Evolutionary conservation across 306 rosid genomes (phyloP), one percentile per base, ranked within the genome.

Genomic region (Mucuna pruriens): DNA sequence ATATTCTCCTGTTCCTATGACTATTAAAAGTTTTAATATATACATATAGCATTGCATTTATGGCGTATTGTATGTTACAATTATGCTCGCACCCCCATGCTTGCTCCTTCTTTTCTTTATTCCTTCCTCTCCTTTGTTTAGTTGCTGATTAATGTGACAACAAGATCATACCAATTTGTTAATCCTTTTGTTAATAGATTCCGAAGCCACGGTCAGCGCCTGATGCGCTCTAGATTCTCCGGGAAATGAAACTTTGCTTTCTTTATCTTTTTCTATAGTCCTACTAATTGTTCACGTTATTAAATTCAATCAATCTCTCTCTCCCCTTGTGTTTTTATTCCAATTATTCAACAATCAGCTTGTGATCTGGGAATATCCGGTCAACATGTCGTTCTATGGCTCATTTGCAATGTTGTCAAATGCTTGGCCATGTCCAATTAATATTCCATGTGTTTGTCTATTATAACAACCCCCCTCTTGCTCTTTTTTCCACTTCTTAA

Each of bases 151-250:
- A 85, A 76, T 83, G 79, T 80, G 83, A 86, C 87, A 91, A 77
- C 87, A 87, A 87, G 81, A 84, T 84, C 87, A 40, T 79, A 58
- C 71, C 48, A 77, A 75, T 65, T 29, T 63, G 46, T 79, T 85
- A 87, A 82, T 36, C 81, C 31, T 77, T 85, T 85, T 82, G 76
- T 88, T 86, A 86, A 89, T 89, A 83, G 85, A 87, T 91, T 87
- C 84, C 80, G 86, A 89, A 88, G 88, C 87, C 90, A 69, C n/a
- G 98, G 98, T 95, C 99, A 95, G 99, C 99, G 97, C 92, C 94
- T 88, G 90, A 92, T 95, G 94, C 99, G 99, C 98, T 93, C 98
- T 89, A 90, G 98, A 93, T 95, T 90, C 97, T 95, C 98, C 96
- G 96, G 91, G 91, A 92, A 94, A 78, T 73, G 79, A 55, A 84